Evolutionary conservation across 78 protist species (phyloP).

Genomic region (Dictyostelium intermedium): DNA sequence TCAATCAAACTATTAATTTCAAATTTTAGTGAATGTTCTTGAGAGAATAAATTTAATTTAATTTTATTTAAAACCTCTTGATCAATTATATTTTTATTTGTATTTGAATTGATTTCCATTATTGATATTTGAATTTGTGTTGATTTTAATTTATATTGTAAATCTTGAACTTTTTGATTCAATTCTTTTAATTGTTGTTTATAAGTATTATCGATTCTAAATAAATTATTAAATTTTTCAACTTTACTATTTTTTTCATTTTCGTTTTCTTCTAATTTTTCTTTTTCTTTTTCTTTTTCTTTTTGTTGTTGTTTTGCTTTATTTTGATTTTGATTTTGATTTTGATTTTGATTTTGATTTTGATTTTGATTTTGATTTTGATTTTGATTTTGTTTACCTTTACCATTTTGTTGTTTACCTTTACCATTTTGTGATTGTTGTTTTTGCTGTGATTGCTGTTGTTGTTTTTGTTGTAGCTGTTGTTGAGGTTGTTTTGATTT

Average conservation of each 20-base stretch:
- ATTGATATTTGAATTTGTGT: neutral
- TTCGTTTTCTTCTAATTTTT: neutral
- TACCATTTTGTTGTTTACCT: neutral
- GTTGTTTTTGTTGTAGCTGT: neutral
- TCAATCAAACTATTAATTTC: neutral
- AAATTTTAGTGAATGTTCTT: neutral
- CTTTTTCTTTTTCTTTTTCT: neutral
- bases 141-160: neutral
- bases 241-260: neutral
- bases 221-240: neutral
- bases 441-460: neutral
- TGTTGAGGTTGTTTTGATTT: neutral
- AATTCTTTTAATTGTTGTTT: neutral
- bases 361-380: neutral
- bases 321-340: neutral
- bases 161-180: neutral
- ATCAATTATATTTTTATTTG: neutral
- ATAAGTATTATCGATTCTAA: neutral
- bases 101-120: neutral
- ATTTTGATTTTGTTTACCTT: neutral
- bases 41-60: neutral
- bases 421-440: neutral
- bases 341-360: neutral
- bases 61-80: neutral
- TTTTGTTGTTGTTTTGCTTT: neutral